phyloP scores from a whole-genome alignment of 805 yeast species.

The Candida suzukii region DNA sequence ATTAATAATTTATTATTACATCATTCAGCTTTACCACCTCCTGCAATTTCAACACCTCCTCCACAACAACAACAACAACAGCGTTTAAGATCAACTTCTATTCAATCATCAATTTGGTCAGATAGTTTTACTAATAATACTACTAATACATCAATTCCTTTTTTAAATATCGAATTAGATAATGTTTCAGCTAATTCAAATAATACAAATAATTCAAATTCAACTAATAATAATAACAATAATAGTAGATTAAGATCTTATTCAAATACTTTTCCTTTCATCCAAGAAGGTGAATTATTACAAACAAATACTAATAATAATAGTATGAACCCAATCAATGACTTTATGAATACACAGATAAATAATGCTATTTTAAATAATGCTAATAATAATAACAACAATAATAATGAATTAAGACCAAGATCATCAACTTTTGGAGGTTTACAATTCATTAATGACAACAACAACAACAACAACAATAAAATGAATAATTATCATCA shows the following conservation, averaged over 20 bases:
- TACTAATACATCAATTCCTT: slow-evolving; percentile 6
- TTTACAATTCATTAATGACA: slow-evolving; percentile 11
- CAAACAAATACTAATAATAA: neutral
- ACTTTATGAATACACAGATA: no score
- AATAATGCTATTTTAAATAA: neutral
- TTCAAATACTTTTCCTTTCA: slow-evolving; percentile 4
- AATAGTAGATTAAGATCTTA: slow-evolving; percentile 18
- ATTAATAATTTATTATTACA: slow-evolving; percentile 11
- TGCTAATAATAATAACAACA: neutral
- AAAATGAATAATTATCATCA: slow-evolving; percentile 7
- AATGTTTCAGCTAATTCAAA: slow-evolving; percentile 3
- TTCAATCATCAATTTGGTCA: slow-evolving; percentile 55
- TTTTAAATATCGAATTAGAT: no score
- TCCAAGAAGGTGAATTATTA: neutral
- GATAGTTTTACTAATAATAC: slow-evolving; percentile 26
- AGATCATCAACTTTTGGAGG: slow-evolving; percentile 2
- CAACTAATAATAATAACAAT: neutral
- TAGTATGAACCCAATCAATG: neutral
- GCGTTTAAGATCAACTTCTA: slow-evolving; percentile 51
- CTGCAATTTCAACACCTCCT: slow-evolving; percentile 5
- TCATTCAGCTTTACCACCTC: slow-evolving; percentile 1
- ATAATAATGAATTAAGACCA: neutral
- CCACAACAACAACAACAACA: slow-evolving; percentile 5
- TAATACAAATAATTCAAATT: slow-evolving; percentile 1
- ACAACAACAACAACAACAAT: slow-evolving; percentile 7